These are phyloP conservation scores for Exophiala calicioides DNA, from an alignment of 2,329 filamentous ascomycete genomes.

Conservation along the genomic window DNA sequence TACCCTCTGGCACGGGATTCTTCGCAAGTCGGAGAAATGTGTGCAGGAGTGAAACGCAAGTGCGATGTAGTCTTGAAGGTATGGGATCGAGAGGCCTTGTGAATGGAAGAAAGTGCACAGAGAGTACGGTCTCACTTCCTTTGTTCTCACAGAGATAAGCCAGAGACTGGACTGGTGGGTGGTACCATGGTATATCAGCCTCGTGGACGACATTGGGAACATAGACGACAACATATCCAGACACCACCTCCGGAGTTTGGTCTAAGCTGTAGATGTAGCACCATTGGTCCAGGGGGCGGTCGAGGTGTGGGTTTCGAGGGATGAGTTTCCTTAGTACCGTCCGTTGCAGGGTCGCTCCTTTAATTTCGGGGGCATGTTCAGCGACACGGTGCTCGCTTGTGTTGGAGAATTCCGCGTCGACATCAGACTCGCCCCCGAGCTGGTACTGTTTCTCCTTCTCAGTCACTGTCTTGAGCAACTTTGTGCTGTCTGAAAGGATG, in stretches of 20 bases:
- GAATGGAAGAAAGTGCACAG: slow-evolving; percentile 56
- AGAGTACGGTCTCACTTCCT: slow-evolving; percentile 38
- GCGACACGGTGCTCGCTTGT: slow-evolving; percentile 1
- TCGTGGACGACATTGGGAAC: slow-evolving; percentile 67
- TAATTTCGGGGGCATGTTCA: slow-evolving; percentile 30
- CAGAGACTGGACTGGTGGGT: slow-evolving; percentile 72
- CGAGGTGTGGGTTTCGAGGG: slow-evolving; percentile 76
- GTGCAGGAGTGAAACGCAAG: slow-evolving; percentile 39
- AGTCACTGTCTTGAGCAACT: slow-evolving; percentile 36
- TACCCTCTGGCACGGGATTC: slow-evolving; percentile 5
- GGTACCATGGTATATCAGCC: slow-evolving; percentile 79
- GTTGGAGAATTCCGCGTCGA: background rate
- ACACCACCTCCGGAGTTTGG: slow-evolving; percentile 10
- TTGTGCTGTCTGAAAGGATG: slow-evolving; percentile 57
- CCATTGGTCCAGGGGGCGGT: slow-evolving; percentile 76
- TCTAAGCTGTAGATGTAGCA: slow-evolving; percentile 65
- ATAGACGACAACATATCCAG: slow-evolving; percentile 66
- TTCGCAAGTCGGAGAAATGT: slow-evolving; percentile 41
- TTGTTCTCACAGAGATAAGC: slow-evolving; percentile 62
- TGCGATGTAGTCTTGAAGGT: slow-evolving; percentile 41
- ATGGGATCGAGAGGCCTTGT: slow-evolving; percentile 38
- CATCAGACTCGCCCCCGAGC: background rate
- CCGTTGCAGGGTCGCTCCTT: slow-evolving; percentile 52
- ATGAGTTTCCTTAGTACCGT: slow-evolving; percentile 75
- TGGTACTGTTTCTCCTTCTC: slow-evolving; percentile 35